phyloP scores from a whole-genome alignment of 805 yeast species.

The Yamadazyma insecticola region DNA sequence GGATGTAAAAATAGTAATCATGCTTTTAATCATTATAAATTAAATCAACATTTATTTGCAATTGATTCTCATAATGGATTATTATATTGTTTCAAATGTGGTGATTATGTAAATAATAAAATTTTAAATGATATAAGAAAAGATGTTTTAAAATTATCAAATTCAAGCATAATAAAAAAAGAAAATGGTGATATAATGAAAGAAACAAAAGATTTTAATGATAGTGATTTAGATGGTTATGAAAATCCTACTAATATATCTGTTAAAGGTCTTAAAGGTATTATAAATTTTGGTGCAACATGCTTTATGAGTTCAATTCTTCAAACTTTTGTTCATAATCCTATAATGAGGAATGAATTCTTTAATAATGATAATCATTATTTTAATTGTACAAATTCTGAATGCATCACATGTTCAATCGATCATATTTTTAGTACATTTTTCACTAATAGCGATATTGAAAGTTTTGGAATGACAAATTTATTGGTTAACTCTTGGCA shows the following conservation, averaged over 20 bases:
- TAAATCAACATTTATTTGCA: slow-evolving; percentile 33
- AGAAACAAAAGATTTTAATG: not conserved
- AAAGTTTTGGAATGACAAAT: slow-evolving; percentile 79
- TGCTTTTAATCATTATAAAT: slow-evolving; percentile 27
- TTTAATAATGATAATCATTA: slow-evolving; percentile 65
- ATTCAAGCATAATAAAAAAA: too few relatives aligned
- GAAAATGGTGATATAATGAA: not conserved
- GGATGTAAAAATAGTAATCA: slow-evolving; percentile 52
- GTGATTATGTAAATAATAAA: slow-evolving; percentile 62
- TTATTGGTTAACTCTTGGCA: slow-evolving; percentile 85
- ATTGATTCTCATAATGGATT: slow-evolving; percentile 67
- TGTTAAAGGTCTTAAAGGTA: slow-evolving; percentile 77
- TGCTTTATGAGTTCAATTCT: slow-evolving; percentile 94
- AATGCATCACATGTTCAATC: slow-evolving; percentile 81
- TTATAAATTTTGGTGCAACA: slow-evolving; percentile 93
- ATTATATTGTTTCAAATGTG: slow-evolving; percentile 76
- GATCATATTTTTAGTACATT: slow-evolving; percentile 75
- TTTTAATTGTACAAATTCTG: slow-evolving; percentile 42
- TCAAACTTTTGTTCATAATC: slow-evolving; percentile 88
- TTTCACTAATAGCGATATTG: slow-evolving; percentile 55
- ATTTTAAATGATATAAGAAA: slow-evolving; percentile 50
- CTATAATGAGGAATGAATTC: slow-evolving; percentile 73
- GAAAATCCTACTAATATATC: slow-evolving; percentile 48
- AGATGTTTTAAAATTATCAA: slow-evolving; percentile 8
- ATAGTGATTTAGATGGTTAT: slow-evolving; percentile 12